A percentile compares a stretch with the other conserved stretches of the same genome.
Evolutionary conservation across 768 basidiomycete genomes (phyloP).

Genomic region (Lepiota subincarnata): DNA sequence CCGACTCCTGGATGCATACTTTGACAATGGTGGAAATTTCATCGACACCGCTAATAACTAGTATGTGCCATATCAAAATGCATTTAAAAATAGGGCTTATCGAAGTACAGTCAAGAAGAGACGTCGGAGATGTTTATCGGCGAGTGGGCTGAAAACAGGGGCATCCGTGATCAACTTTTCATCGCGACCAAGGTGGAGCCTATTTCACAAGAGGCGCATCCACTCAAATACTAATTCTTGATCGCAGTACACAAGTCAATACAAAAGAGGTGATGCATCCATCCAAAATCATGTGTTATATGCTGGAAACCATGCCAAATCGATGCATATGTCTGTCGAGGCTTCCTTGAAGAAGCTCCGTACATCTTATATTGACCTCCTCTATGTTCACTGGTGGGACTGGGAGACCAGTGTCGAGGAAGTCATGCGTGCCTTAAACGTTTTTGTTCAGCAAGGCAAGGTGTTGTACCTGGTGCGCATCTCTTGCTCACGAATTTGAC

Average conservation of each 20-base stretch:
- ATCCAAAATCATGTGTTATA: slow-evolving; percentile 26
- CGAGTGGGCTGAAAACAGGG: slow-evolving; percentile 43
- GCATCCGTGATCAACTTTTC: slow-evolving; percentile 45
- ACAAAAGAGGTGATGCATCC: slow-evolving; percentile 21
- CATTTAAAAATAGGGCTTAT: background rate
- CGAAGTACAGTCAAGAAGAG: slow-evolving; percentile 39
- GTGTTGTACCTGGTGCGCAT: slow-evolving; percentile 11
- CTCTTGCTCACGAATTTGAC: background rate
- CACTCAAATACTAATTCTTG: background rate
- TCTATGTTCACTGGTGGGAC: slow-evolving; percentile 14
- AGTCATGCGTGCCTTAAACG: slow-evolving; percentile 8
- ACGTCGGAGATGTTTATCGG: slow-evolving; percentile 47
- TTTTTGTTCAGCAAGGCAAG: background rate
- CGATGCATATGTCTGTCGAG: slow-evolving; percentile 32
- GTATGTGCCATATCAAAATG: slow-evolving; percentile 16
- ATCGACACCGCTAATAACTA: slow-evolving; percentile 44
- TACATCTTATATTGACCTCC: slow-evolving; percentile 29
- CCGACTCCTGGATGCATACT: slow-evolving; percentile 39
- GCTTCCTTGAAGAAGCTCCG: slow-evolving; percentile 38
- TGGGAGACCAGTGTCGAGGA: slow-evolving; percentile 10
- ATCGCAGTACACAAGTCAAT: slow-evolving; percentile 24
- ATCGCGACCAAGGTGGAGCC: slow-evolving; percentile 35
- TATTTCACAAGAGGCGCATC: background rate
- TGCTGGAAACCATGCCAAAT: slow-evolving; percentile 40
- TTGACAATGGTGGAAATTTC: slow-evolving; percentile 41